These are phyloP conservation scores for Marasmius oreades DNA, from an alignment of 1,284 basidiomycete species.

Conservation along the genomic window DNA sequence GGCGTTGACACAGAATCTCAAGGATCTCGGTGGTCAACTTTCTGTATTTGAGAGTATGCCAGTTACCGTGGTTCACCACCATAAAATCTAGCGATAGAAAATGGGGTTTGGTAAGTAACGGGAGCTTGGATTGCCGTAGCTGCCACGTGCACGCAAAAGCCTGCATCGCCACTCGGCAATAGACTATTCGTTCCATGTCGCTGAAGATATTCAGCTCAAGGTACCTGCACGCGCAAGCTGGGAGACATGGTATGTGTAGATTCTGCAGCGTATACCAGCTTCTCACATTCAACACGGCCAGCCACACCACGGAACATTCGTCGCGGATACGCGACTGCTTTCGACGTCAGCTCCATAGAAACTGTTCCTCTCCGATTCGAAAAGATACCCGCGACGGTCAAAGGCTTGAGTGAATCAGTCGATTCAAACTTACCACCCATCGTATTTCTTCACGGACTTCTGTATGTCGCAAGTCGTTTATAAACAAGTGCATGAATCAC, in stretches of 20 bases:
- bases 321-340: background rate
- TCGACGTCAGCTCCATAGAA: background rate
- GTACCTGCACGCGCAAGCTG: background rate
- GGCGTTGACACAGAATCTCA: too few relatives aligned
- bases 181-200: background rate
- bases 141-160: too few relatives aligned
- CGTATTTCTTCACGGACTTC: background rate
- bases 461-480: background rate
- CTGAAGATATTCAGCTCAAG: background rate
- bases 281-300: background rate
- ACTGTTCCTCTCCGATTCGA: background rate
- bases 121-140: too few relatives aligned
- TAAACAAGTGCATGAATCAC: background rate
- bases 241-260: background rate
- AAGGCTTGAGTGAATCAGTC: background rate
- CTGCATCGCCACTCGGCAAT: too few relatives aligned
- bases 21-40: too few relatives aligned
- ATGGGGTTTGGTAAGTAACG: too few relatives aligned
- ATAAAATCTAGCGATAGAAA: too few relatives aligned
- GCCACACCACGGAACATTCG: background rate
- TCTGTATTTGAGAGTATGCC: too few relatives aligned
- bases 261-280: background rate
- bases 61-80: too few relatives aligned
- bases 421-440: background rate
- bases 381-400: background rate